phyloP scores from a whole-genome alignment of 2,329 filamentous ascomycete species.

The Bipolaris bicolor region DNA sequence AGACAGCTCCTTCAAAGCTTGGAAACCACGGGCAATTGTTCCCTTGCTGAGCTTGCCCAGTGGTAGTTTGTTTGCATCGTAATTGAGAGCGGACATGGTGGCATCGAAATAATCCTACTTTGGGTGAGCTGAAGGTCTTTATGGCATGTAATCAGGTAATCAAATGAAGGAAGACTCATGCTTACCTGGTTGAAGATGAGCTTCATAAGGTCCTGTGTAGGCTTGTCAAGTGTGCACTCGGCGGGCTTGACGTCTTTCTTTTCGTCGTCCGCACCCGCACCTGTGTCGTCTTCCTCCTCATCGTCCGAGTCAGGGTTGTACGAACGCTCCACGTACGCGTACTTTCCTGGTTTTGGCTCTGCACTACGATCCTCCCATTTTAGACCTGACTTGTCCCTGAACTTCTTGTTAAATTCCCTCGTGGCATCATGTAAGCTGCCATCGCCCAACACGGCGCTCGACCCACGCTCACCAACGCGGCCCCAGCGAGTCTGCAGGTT shows the following conservation, averaged over 20 bases:
- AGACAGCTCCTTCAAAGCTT: conserved; percentile 76
- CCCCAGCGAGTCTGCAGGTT: conserved; percentile 78
- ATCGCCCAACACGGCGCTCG: conserved; percentile 51
- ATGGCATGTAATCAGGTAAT: neutral
- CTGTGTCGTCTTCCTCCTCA: conserved; percentile 28
- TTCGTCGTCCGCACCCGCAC: conserved; percentile 6
- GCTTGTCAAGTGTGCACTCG: conserved; percentile 62
- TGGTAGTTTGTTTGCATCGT: conserved; percentile 77
- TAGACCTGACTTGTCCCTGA: conserved; percentile 62
- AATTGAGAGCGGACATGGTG: conserved; percentile 71
- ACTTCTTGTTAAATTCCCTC: conserved; percentile 60
- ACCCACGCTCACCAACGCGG: conserved; percentile 67
- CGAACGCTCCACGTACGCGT: conserved; percentile 79
- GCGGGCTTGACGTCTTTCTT: conserved; percentile 39
- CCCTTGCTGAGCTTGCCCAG: conserved; percentile 82
- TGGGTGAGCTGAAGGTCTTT: neutral
- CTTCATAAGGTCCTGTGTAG: conserved; percentile 72
- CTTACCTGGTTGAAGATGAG: conserved; percentile 77
- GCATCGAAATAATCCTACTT: conserved; percentile 65
- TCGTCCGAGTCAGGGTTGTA: conserved; percentile 72
- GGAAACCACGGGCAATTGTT: conserved; percentile 76
- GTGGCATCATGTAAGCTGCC: conserved; percentile 51
- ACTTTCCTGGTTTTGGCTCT: conserved; percentile 67
- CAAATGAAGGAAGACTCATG: neutral
- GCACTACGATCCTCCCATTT: conserved; percentile 58